Conservation (phyloP, 2,329 filamentous ascomycete species). For the Dothidotthia symphoricarpi region DNA sequence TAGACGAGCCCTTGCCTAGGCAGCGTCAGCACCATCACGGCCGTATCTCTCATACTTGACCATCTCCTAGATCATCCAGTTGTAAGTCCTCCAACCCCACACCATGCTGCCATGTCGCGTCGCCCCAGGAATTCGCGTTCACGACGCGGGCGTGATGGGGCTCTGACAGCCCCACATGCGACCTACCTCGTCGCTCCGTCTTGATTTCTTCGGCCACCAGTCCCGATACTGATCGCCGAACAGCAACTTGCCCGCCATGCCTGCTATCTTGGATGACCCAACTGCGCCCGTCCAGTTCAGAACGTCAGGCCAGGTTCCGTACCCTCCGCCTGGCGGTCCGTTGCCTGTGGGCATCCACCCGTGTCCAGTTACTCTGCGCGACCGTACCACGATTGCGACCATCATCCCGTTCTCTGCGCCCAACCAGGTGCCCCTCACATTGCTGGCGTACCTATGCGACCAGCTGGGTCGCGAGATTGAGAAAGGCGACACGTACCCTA, state of each 20-base stretch:
- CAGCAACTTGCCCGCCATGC: constrained; percentile 54
- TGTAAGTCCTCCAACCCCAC: constrained; percentile 13
- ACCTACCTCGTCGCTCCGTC: constrained; percentile 2
- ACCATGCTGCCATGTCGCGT: neutral
- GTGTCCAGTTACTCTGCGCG: constrained; percentile 76
- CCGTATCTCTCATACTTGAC: constrained; percentile 23
- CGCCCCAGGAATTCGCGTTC: constrained; percentile 1
- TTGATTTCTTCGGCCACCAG: constrained; percentile 2
- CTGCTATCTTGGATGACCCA: constrained; percentile 76
- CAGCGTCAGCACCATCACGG: constrained; percentile 21
- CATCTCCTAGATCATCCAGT: constrained; percentile 7
- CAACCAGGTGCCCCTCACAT: constrained; percentile 69
- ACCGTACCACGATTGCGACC: constrained; percentile 79
- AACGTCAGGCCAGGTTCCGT: constrained; percentile 64
- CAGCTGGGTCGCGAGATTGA: constrained; percentile 89
- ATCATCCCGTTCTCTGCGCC: constrained; percentile 79
- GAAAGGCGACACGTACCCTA: constrained; percentile 87
- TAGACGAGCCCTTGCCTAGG: no score
- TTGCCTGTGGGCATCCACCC: constrained; percentile 69
- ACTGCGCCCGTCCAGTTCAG: constrained; percentile 68
- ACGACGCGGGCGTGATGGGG: neutral
- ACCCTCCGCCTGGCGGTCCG: constrained; percentile 60
- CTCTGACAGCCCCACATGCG: neutral
- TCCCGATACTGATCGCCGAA: constrained; percentile 6
- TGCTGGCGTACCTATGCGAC: constrained; percentile 75